These are phyloP conservation scores for Saccharomyces hybrid DNA, from an alignment of 1,139 yeast species.

Conservation along the genomic window DNA sequence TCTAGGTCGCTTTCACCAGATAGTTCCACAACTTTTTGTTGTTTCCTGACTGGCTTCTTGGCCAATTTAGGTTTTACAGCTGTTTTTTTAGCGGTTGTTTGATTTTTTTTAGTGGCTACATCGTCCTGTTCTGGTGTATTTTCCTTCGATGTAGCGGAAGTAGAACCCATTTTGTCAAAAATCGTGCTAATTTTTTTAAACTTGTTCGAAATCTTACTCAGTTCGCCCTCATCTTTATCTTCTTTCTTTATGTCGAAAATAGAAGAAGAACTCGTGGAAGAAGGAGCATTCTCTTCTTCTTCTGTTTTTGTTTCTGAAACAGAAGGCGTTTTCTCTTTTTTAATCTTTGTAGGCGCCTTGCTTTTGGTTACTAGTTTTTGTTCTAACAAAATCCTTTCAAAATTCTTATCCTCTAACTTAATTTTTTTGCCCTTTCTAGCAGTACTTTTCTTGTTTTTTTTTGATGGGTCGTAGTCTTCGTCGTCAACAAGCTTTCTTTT, in stretches of 20 bases:
- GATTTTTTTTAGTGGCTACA: background rate
- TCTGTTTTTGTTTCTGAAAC: constrained; percentile 4
- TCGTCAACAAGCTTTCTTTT: constrained; percentile 28
- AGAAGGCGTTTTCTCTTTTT: constrained; percentile 18
- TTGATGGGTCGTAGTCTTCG: constrained; percentile 29
- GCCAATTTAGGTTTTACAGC: background rate
- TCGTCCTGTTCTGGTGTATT: constrained; percentile 2
- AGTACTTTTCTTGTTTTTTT: constrained; percentile 19
- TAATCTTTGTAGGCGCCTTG: constrained; percentile 22
- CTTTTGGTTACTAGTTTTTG: constrained; percentile 23
- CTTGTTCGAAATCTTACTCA: constrained; percentile 28
- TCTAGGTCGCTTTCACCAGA: constrained; percentile 25
- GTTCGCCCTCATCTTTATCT: constrained; percentile 17
- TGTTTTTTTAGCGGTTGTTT: constrained; percentile 5
- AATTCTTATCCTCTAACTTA: constrained; percentile 25
- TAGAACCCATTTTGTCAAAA: constrained; percentile 19
- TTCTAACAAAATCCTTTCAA: constrained; percentile 27
- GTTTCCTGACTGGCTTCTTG: constrained; percentile 3
- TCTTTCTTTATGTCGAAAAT: constrained; percentile 17
- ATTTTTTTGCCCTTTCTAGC: constrained; percentile 14
- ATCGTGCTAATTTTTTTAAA: constrained; percentile 26
- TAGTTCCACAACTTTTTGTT: constrained; percentile 9
- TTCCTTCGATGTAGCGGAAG: constrained; percentile 7
- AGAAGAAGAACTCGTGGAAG: constrained; percentile 12
- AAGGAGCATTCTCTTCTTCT: constrained; percentile 2